A percentile compares a stretch with the other conserved stretches of the same genome.
phyloP scores from a whole-genome alignment of 805 yeast genomes.

The Alloascoidea hylecoeti region DNA sequence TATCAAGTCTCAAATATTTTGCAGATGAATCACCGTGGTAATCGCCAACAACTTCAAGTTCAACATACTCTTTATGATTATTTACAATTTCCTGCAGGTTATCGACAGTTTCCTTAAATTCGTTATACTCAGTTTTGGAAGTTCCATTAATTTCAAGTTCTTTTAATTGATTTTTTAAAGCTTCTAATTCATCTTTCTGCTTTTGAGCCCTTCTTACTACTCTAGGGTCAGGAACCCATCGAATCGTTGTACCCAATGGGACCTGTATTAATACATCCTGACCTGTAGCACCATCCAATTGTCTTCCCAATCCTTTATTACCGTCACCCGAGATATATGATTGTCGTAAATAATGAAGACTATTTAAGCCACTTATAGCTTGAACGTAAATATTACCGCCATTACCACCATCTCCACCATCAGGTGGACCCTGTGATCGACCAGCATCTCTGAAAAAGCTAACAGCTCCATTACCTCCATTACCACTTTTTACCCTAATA shows the following conservation, averaged over 20 bases:
- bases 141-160: neutral
- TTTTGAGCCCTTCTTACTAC: slow-evolving; percentile 11
- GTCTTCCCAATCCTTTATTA: slow-evolving; percentile 52
- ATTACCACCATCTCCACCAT: slow-evolving; percentile 97
- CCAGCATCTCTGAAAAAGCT: slow-evolving; percentile 84
- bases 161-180: slow-evolving; percentile 1
- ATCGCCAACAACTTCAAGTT: slow-evolving; percentile 19
- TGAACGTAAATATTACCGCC: slow-evolving; percentile 84
- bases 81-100: slow-evolving; percentile 9
- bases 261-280: slow-evolving; percentile 68
- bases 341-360: slow-evolving; percentile 55
- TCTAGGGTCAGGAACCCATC: slow-evolving; percentile 73
- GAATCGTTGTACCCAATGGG: slow-evolving; percentile 81
- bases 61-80: slow-evolving; percentile 14
- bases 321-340: slow-evolving; percentile 68
- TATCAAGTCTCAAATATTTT: slow-evolving; percentile 38
- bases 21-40: slow-evolving; percentile 17
- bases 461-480: slow-evolving; percentile 80
- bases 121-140: slow-evolving; percentile 10
- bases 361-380: slow-evolving; percentile 58
- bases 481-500: slow-evolving; percentile 57
- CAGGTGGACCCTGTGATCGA: slow-evolving; percentile 82
- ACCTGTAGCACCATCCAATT: slow-evolving; percentile 80
- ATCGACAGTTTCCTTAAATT: too few species aligned
- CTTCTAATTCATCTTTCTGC: slow-evolving; percentile 9